These are phyloP conservation scores for Lactarius evosmus DNA, from an alignment of 768 basidiomycete genomes.

Conservation along the genomic window DNA sequence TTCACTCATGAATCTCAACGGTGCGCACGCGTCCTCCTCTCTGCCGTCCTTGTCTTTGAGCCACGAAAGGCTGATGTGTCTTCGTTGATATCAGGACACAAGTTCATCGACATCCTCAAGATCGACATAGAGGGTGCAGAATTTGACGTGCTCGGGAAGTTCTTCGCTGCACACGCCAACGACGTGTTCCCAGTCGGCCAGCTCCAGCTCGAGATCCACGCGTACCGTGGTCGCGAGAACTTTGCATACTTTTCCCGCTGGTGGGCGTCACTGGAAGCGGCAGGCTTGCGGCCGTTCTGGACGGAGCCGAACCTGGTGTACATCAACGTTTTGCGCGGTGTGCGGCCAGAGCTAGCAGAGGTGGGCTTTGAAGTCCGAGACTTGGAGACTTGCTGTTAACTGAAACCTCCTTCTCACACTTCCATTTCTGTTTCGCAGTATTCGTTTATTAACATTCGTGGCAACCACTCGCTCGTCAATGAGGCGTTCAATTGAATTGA, in stretches of 20 bases:
- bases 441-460: slow-evolving; percentile 27
- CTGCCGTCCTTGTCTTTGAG: not conserved
- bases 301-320: slow-evolving; percentile 53
- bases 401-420: not conserved
- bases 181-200: slow-evolving; percentile 59
- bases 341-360: slow-evolving; percentile 40
- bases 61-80: not conserved
- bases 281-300: slow-evolving; percentile 67
- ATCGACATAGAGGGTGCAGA: slow-evolving; percentile 69
- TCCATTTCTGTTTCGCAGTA: slow-evolving; percentile 35
- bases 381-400: not conserved
- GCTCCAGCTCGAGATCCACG: slow-evolving; percentile 65
- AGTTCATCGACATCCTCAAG: slow-evolving; percentile 68
- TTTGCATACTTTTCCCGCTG: slow-evolving; percentile 55
- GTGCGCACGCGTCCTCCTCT: slow-evolving; percentile 33
- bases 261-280: slow-evolving; percentile 67
- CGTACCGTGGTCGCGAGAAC: slow-evolving; percentile 32
- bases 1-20: slow-evolving; percentile 59
- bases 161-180: slow-evolving; percentile 40
- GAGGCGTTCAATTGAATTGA: slow-evolving; percentile 2
- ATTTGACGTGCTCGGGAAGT: slow-evolving; percentile 52
- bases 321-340: slow-evolving; percentile 39
- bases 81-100: slow-evolving; percentile 44
- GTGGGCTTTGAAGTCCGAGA: slow-evolving; percentile 21
- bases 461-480: slow-evolving; percentile 13